These are phyloP conservation scores for Candida oleophila DNA, from an alignment of 805 yeast genomes.

Conservation along the genomic window DNA sequence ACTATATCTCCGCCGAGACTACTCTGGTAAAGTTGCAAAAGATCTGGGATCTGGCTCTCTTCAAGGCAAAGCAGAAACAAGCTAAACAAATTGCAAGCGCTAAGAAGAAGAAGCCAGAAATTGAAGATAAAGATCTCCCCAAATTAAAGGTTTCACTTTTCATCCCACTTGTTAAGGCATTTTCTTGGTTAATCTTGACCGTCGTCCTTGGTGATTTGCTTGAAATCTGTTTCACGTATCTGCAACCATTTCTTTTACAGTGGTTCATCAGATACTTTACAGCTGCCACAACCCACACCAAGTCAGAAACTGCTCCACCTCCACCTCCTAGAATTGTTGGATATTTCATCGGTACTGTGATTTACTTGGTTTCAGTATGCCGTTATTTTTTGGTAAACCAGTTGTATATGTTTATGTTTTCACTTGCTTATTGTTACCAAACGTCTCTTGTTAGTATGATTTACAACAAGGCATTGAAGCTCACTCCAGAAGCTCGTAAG, in stretches of 20 bases:
- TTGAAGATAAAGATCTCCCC: background rate
- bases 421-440: slow-evolving; percentile 9
- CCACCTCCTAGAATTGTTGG: slow-evolving; percentile 17
- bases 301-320: slow-evolving; percentile 6
- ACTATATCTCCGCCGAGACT: slow-evolving; percentile 49
- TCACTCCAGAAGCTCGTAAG: slow-evolving; percentile 18
- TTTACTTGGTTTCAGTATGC: slow-evolving; percentile 16
- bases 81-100: background rate
- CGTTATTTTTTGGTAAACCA: slow-evolving; percentile 14
- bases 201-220: slow-evolving; percentile 13
- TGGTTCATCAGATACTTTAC: slow-evolving; percentile 21
- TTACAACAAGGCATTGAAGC: slow-evolving; percentile 16
- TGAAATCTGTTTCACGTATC: slow-evolving; percentile 17
- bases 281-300: background rate
- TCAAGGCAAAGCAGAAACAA: slow-evolving; percentile 2
- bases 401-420: slow-evolving; percentile 5
- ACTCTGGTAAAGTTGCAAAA: slow-evolving; percentile 47
- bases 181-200: background rate
- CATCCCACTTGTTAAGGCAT: background rate
- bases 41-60: slow-evolving; percentile 48
- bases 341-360: slow-evolving; percentile 10
- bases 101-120: slow-evolving; percentile 1
- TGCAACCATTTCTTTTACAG: slow-evolving; percentile 25
- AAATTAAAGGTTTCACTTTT: slow-evolving; percentile 4
- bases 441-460: slow-evolving; percentile 14